Evolutionary conservation across 164 flowering plant species (phyloP).

Genomic region (Malania oleifera): DNA sequence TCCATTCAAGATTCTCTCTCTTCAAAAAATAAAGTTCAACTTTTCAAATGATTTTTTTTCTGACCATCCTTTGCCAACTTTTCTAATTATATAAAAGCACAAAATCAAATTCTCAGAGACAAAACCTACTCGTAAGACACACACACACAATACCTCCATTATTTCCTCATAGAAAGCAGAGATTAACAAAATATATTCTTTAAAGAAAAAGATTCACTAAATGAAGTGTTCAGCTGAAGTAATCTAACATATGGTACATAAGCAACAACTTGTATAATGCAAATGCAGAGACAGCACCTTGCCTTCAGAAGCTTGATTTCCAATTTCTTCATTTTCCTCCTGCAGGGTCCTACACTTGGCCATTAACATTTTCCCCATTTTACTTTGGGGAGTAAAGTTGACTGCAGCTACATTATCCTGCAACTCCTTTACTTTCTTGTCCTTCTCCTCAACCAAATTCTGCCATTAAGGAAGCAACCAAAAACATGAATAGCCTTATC

Average conservation of each 20-base stretch:
- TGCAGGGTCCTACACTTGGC: constrained; percentile 91
- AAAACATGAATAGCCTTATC: constrained; percentile 1
- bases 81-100: too few relatives aligned
- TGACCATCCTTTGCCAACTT: too few relatives aligned
- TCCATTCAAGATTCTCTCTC: neutral
- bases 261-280: neutral
- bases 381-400: constrained; percentile 85
- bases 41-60: too few relatives aligned
- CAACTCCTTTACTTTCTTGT: constrained; percentile 87
- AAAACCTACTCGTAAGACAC: too few relatives aligned
- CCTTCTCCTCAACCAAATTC: constrained; percentile 97
- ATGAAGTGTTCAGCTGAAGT: neutral
- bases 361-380: constrained; percentile 96
- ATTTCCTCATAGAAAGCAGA: neutral
- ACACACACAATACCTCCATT: too few relatives aligned
- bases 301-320: constrained; percentile 88
- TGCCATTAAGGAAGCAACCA: constrained; percentile 24
- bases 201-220: neutral
- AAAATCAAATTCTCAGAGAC: too few relatives aligned
- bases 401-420: constrained; percentile 88
- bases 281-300: constrained; percentile 49
- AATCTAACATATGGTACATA: neutral
- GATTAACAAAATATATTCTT: too few relatives aligned
- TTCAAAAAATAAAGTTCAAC: neutral
- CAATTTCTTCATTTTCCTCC: constrained; percentile 98